These are phyloP conservation scores for Vaccinium myrtillus DNA, from an alignment of 148 eudicot genomes.

Conservation along the genomic window DNA sequence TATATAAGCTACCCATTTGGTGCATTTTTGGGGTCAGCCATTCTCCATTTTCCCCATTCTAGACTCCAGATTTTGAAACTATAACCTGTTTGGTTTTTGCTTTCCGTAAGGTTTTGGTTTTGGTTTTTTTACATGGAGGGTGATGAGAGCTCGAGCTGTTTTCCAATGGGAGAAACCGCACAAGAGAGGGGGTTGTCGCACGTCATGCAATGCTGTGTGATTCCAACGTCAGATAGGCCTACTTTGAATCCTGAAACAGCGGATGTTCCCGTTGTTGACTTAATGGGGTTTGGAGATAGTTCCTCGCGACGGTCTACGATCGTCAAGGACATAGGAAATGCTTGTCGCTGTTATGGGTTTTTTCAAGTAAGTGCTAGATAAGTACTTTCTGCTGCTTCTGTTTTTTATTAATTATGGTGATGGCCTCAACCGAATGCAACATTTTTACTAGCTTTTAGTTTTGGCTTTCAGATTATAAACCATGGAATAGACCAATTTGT, in stretches of 20 bases:
- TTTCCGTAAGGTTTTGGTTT: too few relatives aligned
- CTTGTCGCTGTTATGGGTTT: neutral
- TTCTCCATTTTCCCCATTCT: neutral
- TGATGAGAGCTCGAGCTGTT: neutral
- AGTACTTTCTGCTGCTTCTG: too few relatives aligned
- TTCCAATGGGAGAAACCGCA: neutral
- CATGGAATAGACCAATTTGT: slow-evolving; percentile 53
- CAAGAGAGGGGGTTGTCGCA: neutral
- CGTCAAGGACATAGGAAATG: neutral
- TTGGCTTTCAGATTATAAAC: slow-evolving; percentile 36
- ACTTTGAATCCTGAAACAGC: neutral
- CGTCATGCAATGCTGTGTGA: neutral
- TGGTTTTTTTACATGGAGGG: neutral
- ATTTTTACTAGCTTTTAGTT: neutral
- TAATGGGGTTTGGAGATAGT: neutral
- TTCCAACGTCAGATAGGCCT: neutral
- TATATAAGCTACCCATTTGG: neutral
- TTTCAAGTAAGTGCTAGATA: neutral
- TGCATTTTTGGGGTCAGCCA: neutral
- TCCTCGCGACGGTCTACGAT: neutral
- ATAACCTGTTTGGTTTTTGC: neutral
- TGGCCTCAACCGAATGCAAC: neutral
- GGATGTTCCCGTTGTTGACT: neutral
- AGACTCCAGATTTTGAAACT: neutral
- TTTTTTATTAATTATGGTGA: neutral